Base-by-base conservation (phyloP, 2,329 filamentous ascomycete species). In the Epichloe scottii region DNA sequence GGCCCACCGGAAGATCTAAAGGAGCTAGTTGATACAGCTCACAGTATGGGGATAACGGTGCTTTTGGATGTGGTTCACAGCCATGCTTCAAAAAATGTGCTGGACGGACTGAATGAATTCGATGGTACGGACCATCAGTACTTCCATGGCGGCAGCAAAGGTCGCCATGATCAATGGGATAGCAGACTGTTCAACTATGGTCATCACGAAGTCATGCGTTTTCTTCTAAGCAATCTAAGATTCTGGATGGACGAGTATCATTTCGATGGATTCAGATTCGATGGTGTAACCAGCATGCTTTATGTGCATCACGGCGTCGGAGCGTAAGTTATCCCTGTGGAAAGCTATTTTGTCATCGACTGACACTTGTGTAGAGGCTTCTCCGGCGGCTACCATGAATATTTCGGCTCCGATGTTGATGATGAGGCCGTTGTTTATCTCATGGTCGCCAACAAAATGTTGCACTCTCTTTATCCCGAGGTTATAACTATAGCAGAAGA, bases 241-340 rank as follows among this genome's bases (percentile, higher is more conserved):
- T 98, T 95, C 73, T 98, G 93, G 90, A 97, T 98, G 90, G 91
- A 97, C 51, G 90, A 96, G 69, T 98, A 96, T 63, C 74, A 82
- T 40, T 97, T 98, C 63, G 93, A 98, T 63, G 93, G 93, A 23
- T 98, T 97, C 77, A 82, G 93, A 41, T 98, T 98, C 61, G 93
- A 98, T 59, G 93, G 93, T 57, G 93, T 98, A 49, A 98, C 93
- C 1, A 96, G 90, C 71, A 98, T 98, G 89, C 83, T 98, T 52
- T 98, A 98, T 68, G 72, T 75, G 15, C 93, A 98, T 64, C 93
- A 98, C 64, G 93, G 93, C 45, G 95, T 98, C 68, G 93, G 93
- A 74, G 94, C 90, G 82, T 93, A 74, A 77, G 87, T 70, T 52
- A 23, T 42, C 19, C 8, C 17, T 11, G 7, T 35, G 14, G 2